phyloP scores from a whole-genome alignment of 768 basidiomycete genomes.

The Lyophyllum semitale region DNA sequence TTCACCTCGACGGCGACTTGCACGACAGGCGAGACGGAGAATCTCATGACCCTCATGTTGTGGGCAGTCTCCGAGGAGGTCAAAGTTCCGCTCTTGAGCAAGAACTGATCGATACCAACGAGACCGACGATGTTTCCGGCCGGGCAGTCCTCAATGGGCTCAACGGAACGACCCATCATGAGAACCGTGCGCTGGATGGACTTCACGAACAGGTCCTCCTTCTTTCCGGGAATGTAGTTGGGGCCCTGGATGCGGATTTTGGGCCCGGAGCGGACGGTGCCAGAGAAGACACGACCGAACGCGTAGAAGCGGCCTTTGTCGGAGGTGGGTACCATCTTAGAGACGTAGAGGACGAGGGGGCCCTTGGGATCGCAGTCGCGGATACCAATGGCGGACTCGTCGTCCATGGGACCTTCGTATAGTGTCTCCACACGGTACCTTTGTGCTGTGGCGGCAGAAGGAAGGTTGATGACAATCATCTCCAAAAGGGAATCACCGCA shows the following conservation, averaged over 20 bases:
- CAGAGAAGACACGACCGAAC: constrained; percentile 99
- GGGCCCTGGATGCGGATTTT: constrained; percentile 99
- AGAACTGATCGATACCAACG: constrained; percentile 99
- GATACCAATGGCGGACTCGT: constrained; percentile 97
- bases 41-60: constrained; percentile 99
- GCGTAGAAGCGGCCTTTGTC: constrained; percentile 99
- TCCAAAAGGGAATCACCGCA: constrained; percentile 97
- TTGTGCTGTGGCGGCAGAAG: constrained; percentile 94
- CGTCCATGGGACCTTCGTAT: constrained; percentile 99
- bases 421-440: constrained; percentile 98
- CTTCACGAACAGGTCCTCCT: constrained; percentile 96
- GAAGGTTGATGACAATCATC: constrained; percentile 99
- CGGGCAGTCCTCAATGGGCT: constrained; percentile 98
- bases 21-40: constrained; percentile 99
- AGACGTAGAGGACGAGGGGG: constrained; percentile 95
- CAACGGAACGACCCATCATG: constrained; percentile 99
- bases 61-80: constrained; percentile 97
- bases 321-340: constrained; percentile 99
- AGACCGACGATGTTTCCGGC: constrained; percentile 98
- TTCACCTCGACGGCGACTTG: constrained; percentile 99
- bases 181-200: constrained; percentile 97
- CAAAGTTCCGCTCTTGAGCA: constrained; percentile 98
- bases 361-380: constrained; percentile 96
- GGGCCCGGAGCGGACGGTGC: constrained; percentile 93
- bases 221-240: constrained; percentile 97